Conservation (phyloP, 169 alveolate genomes). For the Hepatocystis sp. region DNA sequence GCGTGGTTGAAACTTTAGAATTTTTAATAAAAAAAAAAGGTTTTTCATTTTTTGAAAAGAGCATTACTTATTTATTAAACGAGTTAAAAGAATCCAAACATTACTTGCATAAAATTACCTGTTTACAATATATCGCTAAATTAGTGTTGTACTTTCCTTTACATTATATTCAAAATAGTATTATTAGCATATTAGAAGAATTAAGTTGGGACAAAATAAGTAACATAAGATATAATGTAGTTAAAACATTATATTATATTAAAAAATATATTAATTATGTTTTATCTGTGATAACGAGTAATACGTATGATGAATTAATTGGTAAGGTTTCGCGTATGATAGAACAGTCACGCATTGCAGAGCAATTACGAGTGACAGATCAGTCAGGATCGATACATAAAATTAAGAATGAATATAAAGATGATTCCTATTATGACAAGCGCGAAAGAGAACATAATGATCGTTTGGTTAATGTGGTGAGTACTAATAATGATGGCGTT, state of each 20-base stretch:
- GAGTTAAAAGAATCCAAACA: constrained; percentile 62
- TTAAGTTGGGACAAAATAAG: constrained; percentile 57
- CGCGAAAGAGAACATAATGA: neutral
- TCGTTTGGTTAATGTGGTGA: too few species aligned
- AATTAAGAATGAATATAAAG: too few species aligned
- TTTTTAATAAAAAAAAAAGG: constrained; percentile 39
- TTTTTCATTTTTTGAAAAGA: constrained; percentile 67
- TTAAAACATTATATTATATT: constrained; percentile 55
- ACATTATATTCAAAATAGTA: constrained; percentile 40
- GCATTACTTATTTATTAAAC: constrained; percentile 36
- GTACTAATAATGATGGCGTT: too few species aligned
- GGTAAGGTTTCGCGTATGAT: constrained; percentile 16
- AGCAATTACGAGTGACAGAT: too few species aligned
- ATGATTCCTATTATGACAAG: too few species aligned
- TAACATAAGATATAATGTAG: constrained; percentile 53
- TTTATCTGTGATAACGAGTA: constrained; percentile 21
- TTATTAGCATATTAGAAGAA: constrained; percentile 20
- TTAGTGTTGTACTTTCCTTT: constrained; percentile 46
- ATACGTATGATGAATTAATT: constrained; percentile 39
- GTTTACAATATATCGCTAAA: constrained; percentile 71
- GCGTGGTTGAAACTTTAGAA: constrained; percentile 45
- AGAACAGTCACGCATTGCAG: neutral
- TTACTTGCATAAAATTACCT: constrained; percentile 48
- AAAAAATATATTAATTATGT: constrained; percentile 41
- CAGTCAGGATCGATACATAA: too few species aligned